Evolutionary conservation across 2,329 filamentous ascomycete genomes (phyloP).

Genomic region (Westerdykella aurantiaca): DNA sequence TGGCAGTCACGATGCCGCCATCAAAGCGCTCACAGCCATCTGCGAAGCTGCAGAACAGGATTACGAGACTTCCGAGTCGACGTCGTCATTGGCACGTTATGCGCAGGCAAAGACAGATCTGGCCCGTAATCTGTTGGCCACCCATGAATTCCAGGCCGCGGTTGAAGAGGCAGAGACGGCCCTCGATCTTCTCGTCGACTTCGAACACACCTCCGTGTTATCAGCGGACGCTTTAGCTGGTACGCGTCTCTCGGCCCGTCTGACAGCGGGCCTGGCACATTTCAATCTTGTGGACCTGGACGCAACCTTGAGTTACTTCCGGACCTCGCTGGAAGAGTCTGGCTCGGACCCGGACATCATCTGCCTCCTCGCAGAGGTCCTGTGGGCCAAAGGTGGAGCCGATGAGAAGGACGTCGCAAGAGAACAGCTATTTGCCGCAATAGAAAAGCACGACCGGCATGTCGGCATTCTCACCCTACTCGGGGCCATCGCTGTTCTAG

Average conservation of each 20-base stretch:
- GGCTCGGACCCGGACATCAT: conserved; percentile 72
- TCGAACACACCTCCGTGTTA: conserved; percentile 52
- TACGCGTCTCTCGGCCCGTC: conserved; percentile 73
- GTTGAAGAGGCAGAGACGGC: conserved; percentile 76
- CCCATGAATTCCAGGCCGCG: conserved; percentile 59
- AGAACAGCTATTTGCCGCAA: conserved; percentile 71
- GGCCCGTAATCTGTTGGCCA: conserved; percentile 73
- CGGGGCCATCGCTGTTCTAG: conserved; percentile 75
- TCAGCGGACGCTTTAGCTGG: conserved; percentile 60
- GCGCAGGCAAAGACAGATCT: conserved; percentile 82
- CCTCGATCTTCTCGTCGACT: conserved; percentile 69
- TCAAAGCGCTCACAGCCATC: conserved; percentile 58
- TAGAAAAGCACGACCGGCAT: conserved; percentile 69
- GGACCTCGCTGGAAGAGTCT: conserved; percentile 71
- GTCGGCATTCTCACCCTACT: conserved; percentile 75
- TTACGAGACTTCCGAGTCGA: conserved; percentile 78
- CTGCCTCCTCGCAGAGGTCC: conserved; percentile 80
- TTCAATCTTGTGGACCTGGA: conserved; percentile 64
- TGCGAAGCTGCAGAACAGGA: conserved; percentile 68
- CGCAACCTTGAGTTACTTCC: conserved; percentile 72
- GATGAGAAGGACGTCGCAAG: conserved; percentile 70
- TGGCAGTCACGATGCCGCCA: conserved; percentile 60
- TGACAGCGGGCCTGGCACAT: conserved; percentile 78
- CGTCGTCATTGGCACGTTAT: conserved; percentile 66
- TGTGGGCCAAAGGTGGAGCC: conserved; percentile 82